phyloP scores from a whole-genome alignment of 192 early-diverging fungal genomes.

The Coemansia sp. region DNA sequence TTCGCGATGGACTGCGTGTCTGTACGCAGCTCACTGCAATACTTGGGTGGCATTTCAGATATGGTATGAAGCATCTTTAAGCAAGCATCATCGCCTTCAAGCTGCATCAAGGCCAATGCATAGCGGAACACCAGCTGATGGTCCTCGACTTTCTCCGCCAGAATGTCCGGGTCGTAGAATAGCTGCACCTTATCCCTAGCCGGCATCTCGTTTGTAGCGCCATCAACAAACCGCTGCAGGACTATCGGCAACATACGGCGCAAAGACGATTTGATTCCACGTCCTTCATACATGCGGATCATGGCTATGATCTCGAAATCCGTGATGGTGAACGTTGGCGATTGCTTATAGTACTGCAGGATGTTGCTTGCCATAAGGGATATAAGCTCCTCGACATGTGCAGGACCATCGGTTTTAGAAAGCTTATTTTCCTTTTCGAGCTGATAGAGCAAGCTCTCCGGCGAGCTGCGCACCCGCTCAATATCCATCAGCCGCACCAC shows the following conservation, averaged over 20 bases:
- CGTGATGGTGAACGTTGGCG: slow-evolving; percentile 1
- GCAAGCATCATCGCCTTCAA: slow-evolving; percentile 2
- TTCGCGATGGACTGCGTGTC: slow-evolving; percentile 8
- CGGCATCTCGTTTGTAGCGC: background rate
- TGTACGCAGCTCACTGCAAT: background rate
- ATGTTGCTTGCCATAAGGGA: slow-evolving; percentile 16
- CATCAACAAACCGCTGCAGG: slow-evolving; percentile 12
- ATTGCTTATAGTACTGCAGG: slow-evolving; percentile 20
- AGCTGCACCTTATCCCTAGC: slow-evolving; percentile 7
- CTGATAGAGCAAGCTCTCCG: background rate
- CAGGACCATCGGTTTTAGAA: background rate
- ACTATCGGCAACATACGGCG: slow-evolving; percentile 30
- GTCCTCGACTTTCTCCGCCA: slow-evolving; percentile 4
- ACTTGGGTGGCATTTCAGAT: slow-evolving; percentile 22
- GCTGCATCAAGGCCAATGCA: slow-evolving; percentile 20
- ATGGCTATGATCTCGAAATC: slow-evolving; percentile 27
- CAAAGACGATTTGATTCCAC: slow-evolving; percentile 11
- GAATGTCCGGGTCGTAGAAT: slow-evolving; percentile 6
- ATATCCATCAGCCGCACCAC: slow-evolving; percentile 14
- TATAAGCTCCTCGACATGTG: slow-evolving; percentile 16
- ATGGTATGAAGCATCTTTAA: slow-evolving; percentile 17
- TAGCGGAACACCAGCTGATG: slow-evolving; percentile 22
- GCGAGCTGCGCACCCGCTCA: too few relatives aligned
- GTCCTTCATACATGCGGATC: slow-evolving; percentile 19
- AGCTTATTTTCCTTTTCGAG: slow-evolving; percentile 1